Conservation (phyloP, 768 basidiomycete genomes). For the Neoboletus brunneissimus region DNA sequence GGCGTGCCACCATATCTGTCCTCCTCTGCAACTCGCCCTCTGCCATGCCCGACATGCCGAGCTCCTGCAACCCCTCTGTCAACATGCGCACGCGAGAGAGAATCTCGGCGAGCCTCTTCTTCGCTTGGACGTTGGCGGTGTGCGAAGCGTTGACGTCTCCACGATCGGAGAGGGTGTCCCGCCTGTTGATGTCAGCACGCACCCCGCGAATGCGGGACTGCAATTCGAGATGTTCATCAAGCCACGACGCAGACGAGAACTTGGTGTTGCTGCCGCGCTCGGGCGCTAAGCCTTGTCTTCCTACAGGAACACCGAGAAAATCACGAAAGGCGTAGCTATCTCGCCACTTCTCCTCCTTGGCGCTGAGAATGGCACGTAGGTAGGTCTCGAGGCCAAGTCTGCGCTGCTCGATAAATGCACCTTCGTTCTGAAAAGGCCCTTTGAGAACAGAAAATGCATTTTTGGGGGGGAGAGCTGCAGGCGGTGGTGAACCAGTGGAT, state of each 20-base stretch:
- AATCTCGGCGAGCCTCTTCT: slow-evolving; percentile 76
- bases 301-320: slow-evolving; percentile 82
- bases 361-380: slow-evolving; percentile 78
- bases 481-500: slow-evolving; percentile 78
- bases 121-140: slow-evolving; percentile 78
- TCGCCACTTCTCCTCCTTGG: slow-evolving; percentile 82
- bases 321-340: slow-evolving; percentile 75
- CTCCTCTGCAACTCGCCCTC: slow-evolving; percentile 91
- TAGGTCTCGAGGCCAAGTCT: slow-evolving; percentile 76
- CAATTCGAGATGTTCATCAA: slow-evolving; percentile 82
- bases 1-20: slow-evolving; percentile 81
- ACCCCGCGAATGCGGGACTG: slow-evolving; percentile 76
- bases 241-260: slow-evolving; percentile 80
- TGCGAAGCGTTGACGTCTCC: slow-evolving; percentile 75
- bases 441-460: slow-evolving; percentile 68
- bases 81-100: slow-evolving; percentile 73
- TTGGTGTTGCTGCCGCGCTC: slow-evolving; percentile 36
- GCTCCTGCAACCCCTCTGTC: slow-evolving; percentile 61
- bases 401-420: slow-evolving; percentile 73
- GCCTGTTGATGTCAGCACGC: slow-evolving; percentile 82
- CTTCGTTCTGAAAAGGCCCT: slow-evolving; percentile 47
- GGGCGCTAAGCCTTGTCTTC: slow-evolving; percentile 41
- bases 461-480: slow-evolving; percentile 80
- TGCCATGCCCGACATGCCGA: slow-evolving; percentile 70
- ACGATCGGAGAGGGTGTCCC: slow-evolving; percentile 77